These are phyloP conservation scores for Suillus subalutaceus DNA, from an alignment of 768 basidiomycete genomes.

Conservation along the genomic window DNA sequence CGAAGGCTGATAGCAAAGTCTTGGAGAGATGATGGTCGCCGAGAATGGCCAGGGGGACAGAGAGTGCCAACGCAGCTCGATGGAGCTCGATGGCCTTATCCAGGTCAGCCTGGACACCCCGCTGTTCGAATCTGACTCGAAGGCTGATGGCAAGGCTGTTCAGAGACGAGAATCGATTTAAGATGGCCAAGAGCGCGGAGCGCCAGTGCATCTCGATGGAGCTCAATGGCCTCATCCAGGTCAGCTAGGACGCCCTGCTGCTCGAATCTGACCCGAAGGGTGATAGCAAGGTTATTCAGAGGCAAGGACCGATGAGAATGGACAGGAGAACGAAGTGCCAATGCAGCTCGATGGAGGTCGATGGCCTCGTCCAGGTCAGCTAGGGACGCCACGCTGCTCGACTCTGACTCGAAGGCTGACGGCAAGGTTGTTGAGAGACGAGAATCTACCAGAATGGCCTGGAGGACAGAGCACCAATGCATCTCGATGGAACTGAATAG, in stretches of 20 bases:
- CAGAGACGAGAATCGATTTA: too few relatives aligned
- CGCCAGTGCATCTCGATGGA: too few relatives aligned
- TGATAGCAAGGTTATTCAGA: too few relatives aligned
- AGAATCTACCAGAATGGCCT: conserved; percentile 10
- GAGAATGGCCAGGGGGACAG: not conserved
- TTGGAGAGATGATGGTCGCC: too few relatives aligned
- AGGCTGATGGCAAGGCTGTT: too few relatives aligned
- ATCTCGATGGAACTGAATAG: too few relatives aligned
- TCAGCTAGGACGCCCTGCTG: too few relatives aligned
- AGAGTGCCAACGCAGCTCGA: not conserved
- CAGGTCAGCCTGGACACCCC: not conserved
- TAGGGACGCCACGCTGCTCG: conserved; percentile 14
- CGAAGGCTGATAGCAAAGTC: too few relatives aligned
- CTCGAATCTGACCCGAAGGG: not conserved
- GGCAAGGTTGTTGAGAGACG: conserved; percentile 22
- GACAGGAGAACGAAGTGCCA: not conserved
- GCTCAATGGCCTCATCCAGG: too few relatives aligned
- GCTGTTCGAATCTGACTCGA: too few relatives aligned
- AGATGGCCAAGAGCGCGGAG: too few relatives aligned
- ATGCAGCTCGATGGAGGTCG: conserved; percentile 15
- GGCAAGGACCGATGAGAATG: not conserved
- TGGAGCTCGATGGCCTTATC: not conserved
- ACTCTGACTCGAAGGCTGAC: conserved; percentile 26
- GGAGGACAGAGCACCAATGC: not conserved
- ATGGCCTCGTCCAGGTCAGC: conserved; percentile 31